These are phyloP conservation scores for Immersiporthe knoxdaviesiana DNA, from an alignment of 2,329 filamentous ascomycete species.

Conservation along the genomic window DNA sequence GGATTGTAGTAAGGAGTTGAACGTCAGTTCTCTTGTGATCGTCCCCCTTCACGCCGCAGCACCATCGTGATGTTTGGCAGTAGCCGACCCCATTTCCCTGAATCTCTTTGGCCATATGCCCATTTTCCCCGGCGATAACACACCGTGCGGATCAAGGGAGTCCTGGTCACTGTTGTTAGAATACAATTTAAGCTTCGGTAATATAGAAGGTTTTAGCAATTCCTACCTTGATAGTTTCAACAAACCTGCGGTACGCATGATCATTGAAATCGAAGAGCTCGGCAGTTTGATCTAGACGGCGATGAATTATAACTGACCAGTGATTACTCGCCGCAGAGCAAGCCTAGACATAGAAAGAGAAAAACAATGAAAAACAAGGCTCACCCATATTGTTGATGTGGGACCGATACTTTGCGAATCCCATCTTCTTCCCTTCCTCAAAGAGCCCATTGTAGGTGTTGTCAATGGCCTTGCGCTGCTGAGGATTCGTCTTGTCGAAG, in stretches of 20 bases:
- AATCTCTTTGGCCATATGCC: slow-evolving; percentile 39
- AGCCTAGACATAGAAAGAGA: too few relatives aligned
- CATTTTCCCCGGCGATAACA: slow-evolving; percentile 44
- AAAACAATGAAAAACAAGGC: slow-evolving; percentile 17
- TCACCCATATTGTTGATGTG: slow-evolving; percentile 47
- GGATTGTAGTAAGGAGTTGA: neutral
- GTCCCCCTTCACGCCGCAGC: neutral
- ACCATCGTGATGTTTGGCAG: neutral
- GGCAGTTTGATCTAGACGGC: slow-evolving; percentile 40
- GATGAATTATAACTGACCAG: neutral
- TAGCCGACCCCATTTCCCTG: slow-evolving; percentile 14
- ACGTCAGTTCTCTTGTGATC: neutral
- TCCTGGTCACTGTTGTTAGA: slow-evolving; percentile 33
- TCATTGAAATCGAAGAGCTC: slow-evolving; percentile 45
- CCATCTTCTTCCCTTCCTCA: slow-evolving; percentile 40
- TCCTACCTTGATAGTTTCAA: slow-evolving; percentile 43
- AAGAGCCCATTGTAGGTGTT: slow-evolving; percentile 41
- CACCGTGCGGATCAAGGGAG: slow-evolving; percentile 42
- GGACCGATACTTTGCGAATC: slow-evolving; percentile 44
- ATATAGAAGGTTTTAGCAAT: neutral
- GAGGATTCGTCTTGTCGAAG: slow-evolving; percentile 48
- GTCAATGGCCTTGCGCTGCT: slow-evolving; percentile 43
- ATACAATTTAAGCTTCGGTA: neutral
- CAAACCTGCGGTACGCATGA: slow-evolving; percentile 44
- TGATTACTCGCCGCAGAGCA: neutral